Percentiles rank a stretch among this genome's conserved stretches.
Conservation (phyloP, 208 protist species). For the Leishmania aethiopica region DNA sequence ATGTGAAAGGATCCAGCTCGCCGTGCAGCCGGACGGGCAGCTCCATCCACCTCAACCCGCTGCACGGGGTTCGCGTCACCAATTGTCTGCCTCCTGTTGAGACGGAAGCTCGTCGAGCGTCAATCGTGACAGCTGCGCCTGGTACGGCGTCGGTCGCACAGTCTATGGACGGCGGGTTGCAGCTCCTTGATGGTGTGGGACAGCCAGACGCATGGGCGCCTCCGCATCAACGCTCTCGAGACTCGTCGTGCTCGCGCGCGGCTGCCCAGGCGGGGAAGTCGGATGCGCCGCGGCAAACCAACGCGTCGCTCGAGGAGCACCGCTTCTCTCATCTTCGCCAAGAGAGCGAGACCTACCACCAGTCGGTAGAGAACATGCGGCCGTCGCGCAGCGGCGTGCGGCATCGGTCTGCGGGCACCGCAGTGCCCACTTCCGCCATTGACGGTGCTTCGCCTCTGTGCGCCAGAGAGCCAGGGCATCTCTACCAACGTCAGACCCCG, state of each 20-base stretch:
- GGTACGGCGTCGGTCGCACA: neutral
- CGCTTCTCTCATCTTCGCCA: neutral
- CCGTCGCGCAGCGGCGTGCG: constrained; percentile 8
- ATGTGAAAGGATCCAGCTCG: constrained; percentile 18
- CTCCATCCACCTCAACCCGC: constrained; percentile 38
- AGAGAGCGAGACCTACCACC: constrained; percentile 15
- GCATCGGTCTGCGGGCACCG: neutral
- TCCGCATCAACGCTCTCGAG: neutral
- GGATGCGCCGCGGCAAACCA: constrained; percentile 2
- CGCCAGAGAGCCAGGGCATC: constrained; percentile 1
- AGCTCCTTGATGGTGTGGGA: neutral
- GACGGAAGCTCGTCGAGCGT: neutral
- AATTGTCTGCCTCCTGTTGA: neutral
- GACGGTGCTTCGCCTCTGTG: neutral
- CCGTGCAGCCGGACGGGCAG: constrained; percentile 21
- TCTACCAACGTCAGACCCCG: constrained; percentile 8
- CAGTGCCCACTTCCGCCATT: no score
- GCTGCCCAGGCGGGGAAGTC: neutral
- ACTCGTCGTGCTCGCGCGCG: neutral
- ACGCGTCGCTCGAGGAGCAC: constrained; percentile 5
- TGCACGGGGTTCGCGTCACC: constrained; percentile 13
- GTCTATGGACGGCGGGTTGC: neutral
- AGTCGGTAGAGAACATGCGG: constrained; percentile 17
- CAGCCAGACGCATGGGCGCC: neutral
- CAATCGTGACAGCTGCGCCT: neutral